Base-by-base conservation (phyloP, 495 filamentous ascomycete genomes). In the Gamarada debralockiae region DNA sequence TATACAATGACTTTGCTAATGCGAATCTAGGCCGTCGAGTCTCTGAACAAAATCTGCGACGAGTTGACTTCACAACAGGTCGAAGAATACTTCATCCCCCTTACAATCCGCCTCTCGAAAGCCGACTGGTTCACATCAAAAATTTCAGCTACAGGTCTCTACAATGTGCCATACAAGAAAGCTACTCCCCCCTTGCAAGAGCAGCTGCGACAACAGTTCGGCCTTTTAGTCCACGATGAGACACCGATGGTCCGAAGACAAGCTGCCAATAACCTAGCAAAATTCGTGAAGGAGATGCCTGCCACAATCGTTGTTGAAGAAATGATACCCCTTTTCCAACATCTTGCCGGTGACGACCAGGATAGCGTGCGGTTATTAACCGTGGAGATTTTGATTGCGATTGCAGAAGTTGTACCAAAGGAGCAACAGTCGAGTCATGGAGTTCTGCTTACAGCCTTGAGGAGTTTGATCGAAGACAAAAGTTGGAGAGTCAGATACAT, bases 61-160 rank as follows among this genome's bases (percentile, higher is more conserved):
- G 82, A 97, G 65, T 79, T 98, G 31, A 93, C 89, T 27, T 77
- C 89, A 60, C 78, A 89, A 62, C 93, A 98, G 73, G 83, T 97
- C 67, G 95, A 98, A 75, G 88, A 97, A 63, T 85, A 87, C 67
- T 97, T 96, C 73, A 90, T 97, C 61, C 93, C 95, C 23, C 85
- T 98, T 58, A 87, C 88, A 48, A 81, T 96, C 62, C 88, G 93
- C 59, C 86, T 98, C 48, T 95, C 93, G 50, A 97, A 97, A 80
- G 95, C 93, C 68, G 93, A 98, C 75, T 98, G 93, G 93, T 98
- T 98, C 66, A 98, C 93, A 24, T 97, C 95, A 54, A 98, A 97
- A 70, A 93, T 98, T 47, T 98, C 93, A 13, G 93, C 92, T 7
- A 95, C 93, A 57, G 93, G 92, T 41, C 86, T 98, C 36, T 97